Conservation (phyloP, 2,329 filamentous ascomycete species). For the Hypoxylon sp. region DNA sequence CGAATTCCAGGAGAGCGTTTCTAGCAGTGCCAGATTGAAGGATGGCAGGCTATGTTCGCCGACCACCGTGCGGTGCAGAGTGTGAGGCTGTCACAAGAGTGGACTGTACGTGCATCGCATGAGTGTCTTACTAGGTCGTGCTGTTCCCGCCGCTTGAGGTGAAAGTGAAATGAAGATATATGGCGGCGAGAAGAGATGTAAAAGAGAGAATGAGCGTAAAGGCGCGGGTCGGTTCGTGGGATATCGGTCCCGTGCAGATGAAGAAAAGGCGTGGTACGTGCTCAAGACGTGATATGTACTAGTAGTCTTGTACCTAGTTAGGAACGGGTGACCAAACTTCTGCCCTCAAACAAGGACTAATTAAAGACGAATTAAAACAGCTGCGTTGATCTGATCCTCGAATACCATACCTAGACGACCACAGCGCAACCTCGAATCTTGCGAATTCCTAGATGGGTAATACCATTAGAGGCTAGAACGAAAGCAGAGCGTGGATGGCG, state of each 20-base stretch:
- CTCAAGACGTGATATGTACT: constrained; percentile 21
- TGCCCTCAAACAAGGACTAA: constrained; percentile 21
- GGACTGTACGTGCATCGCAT: constrained; percentile 50
- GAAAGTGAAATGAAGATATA: constrained; percentile 1
- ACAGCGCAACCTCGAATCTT: constrained; percentile 35
- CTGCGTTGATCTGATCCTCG: constrained; percentile 11
- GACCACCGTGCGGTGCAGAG: constrained; percentile 39
- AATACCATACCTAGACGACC: constrained; percentile 22
- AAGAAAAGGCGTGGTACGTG: constrained; percentile 25
- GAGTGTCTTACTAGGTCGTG: constrained; percentile 20
- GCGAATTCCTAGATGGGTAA: constrained; percentile 27
- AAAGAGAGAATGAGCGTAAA: constrained; percentile 10
- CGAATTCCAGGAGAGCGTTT: background rate
- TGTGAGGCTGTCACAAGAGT: constrained; percentile 48
- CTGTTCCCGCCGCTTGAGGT: constrained; percentile 9
- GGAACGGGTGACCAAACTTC: constrained; percentile 17
- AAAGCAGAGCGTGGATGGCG: constrained; percentile 9
- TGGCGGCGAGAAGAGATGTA: constrained; percentile 10
- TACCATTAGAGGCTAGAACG: constrained; percentile 30
- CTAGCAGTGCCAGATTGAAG: constrained; percentile 22
- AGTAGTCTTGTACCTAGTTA: constrained; percentile 6
- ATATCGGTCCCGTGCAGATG: constrained; percentile 21
- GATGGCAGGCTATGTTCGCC: constrained; percentile 35
- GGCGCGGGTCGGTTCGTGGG: constrained; percentile 19
- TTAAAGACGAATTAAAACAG: constrained; percentile 30